Base-by-base conservation (phyloP, 169 alveolate species). In the Plasmodium falciparum region DNA sequence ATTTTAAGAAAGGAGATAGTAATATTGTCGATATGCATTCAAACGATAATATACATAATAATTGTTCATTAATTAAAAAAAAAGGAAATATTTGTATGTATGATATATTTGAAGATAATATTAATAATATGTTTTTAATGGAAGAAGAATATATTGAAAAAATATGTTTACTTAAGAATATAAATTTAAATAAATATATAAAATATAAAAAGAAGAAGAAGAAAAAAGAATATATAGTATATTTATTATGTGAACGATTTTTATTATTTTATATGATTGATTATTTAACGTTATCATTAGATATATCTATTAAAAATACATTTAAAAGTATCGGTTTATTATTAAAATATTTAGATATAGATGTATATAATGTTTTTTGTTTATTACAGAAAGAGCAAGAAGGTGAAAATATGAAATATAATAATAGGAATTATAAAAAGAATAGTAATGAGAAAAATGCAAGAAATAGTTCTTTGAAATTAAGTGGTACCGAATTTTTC, bases 401-500 rank as follows among this genome's bases (percentile, higher is more conserved):
- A 22, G 22, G 29, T 59, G 91, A 83, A 56, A 83, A 70, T 50
- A 43, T 20, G 73, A 83, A 83, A 43, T 33, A 83, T 22, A 49
- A 52, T 33, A 59, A 49, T 62, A 49, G 39, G 52, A 49, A 69
- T 9, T 33, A 15, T 39, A 73, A 39, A 43, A 0, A 22, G 2
- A 56, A 13, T 9, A 1, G 5, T 17, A 20, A 67, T 43, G 12
- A 67, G 52, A 26, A 26, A 12, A 67, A 67, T 33, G 6, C 2
- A 5, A 22, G 54, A 67, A 67, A 29, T 22, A 47, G 66, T 15
- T 78, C 89, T 15, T 50, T 83, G 29, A 54, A 49, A 66, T 9
- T 83, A 43, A 83, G 73, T 29, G 91, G 91, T 39, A 83, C 73
- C 2, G 91, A 83, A 24, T 83, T 83, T 73, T 83, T 83, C 65